Evolutionary conservation across 2,329 filamentous ascomycete species (phyloP).

Genomic region (Hymenoscyphus infarciens): DNA sequence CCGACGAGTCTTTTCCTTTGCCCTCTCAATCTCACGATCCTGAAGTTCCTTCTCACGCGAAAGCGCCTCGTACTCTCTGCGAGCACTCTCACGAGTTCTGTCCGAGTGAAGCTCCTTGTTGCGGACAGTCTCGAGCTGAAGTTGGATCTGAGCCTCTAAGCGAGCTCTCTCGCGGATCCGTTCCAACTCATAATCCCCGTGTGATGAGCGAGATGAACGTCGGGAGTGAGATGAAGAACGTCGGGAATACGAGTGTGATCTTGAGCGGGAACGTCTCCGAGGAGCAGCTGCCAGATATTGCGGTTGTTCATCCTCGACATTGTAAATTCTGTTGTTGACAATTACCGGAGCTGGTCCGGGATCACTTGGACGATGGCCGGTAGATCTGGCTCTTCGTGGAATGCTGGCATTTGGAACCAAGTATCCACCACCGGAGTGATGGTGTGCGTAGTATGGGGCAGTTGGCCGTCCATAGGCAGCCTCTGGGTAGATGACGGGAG

Average conservation of each 20-base stretch:
- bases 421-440: conserved; percentile 4
- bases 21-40: conserved; percentile 7
- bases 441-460: conserved; percentile 11
- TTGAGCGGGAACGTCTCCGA: conserved; percentile 11
- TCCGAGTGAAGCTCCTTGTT: conserved; percentile 4
- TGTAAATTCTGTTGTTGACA: conserved; percentile 55
- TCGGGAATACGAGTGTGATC: conserved; percentile 10
- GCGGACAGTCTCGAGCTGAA: conserved; percentile 5
- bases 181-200: conserved; percentile 44
- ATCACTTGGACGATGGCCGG: conserved; percentile 19
- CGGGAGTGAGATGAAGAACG: conserved; percentile 7
- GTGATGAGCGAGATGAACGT: conserved; percentile 14
- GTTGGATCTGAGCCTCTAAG: conserved; percentile 4
- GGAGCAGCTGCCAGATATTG: conserved; percentile 36
- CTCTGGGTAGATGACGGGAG: conserved; percentile 13
- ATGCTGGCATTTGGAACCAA: conserved; percentile 24
- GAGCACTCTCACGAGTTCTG: not conserved
- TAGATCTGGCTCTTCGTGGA: conserved; percentile 14
- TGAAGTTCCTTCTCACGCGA: conserved; percentile 6
- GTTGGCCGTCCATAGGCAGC: conserved; percentile 9
- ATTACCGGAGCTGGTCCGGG: conserved; percentile 45
- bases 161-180: conserved; percentile 26
- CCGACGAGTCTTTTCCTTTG: conserved; percentile 6
- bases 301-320: conserved; percentile 36
- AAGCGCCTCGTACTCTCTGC: conserved; percentile 16